Evolutionary conservation across 208 protist genomes (phyloP), one percentile per base, ranked within the genome.

Genomic region (Crithidia fasciculata): DNA sequence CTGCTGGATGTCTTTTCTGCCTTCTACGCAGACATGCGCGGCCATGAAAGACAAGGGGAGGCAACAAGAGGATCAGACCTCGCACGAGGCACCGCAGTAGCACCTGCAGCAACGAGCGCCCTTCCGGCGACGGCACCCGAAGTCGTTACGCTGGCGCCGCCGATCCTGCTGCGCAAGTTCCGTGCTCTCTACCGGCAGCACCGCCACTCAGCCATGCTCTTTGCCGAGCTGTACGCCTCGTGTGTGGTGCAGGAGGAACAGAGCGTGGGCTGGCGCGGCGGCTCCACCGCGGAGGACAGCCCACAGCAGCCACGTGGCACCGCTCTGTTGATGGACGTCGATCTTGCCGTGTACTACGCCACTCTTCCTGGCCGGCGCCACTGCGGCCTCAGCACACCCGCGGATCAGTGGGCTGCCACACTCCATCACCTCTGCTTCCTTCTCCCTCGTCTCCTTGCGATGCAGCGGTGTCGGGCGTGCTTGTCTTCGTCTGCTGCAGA

Each of bases 311-410:
- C 56, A 18, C 39, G 59, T 18, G 70, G 58, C 6, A 86, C 82
- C 7, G 74, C 80, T 3, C 62, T 89, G 19, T 54, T 92, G 40
- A 78, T 84, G 75, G 85, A 92, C 56, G 65, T 77, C 5, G 87
- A 86, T 67, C 74, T 92, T 0, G 85, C 80, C 36, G 66, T 76
- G 43, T 88, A 85, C 57, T 87, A 81, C 54, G 49, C 88, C 6
- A 85, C 82, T 8, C 76, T 92, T 61, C 85, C 87, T 9, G 84
- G 80, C 6, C 73, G 85, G 15, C 81, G 81, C 9, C 57, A 86
- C 45, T 79, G 80, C 64, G 81, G 80, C 19, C 43, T 86, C 36
- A 57, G 37, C 41, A 43, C 54, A 2, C 74, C 76, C 40, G 79
- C 82, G 2, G 73, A 54, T 47, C 76, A 87, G 70, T 93, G 88